A percentile compares a stretch with the other conserved stretches of the same genome.
Conservation (phyloP, 768 basidiomycete species). For the Psilocybe azurescens region DNA sequence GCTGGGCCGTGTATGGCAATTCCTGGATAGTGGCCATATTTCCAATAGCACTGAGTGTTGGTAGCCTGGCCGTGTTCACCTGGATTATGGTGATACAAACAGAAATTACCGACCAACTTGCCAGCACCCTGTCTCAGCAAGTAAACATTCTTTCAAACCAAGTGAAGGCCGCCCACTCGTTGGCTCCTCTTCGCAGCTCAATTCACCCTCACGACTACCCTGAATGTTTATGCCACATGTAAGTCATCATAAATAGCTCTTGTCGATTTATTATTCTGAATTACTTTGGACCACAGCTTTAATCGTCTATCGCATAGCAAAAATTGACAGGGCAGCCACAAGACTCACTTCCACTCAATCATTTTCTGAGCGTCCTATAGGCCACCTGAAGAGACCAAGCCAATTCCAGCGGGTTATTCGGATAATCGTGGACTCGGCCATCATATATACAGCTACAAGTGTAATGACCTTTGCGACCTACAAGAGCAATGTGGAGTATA, state of each 20-base stretch:
- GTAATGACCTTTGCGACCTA: conserved; percentile 11
- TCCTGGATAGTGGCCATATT: conserved; percentile 4
- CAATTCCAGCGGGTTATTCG: too few relatives aligned
- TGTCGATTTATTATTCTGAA: too few relatives aligned
- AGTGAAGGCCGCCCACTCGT: neutral
- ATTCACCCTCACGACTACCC: conserved; percentile 9
- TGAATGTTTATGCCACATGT: conserved; percentile 12
- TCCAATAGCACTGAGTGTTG: conserved; percentile 9
- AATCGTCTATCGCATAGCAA: conserved; percentile 12
- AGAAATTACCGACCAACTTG: neutral
- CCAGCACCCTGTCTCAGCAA: neutral
- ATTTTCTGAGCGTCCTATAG: neutral
- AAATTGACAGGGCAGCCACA: neutral
- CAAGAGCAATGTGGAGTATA: conserved; percentile 13
- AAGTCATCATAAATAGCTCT: neutral
- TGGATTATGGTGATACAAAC: conserved; percentile 10
- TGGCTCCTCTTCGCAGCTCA: conserved; percentile 5
- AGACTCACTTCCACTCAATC: neutral
- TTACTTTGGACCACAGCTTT: neutral
- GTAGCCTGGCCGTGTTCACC: conserved; percentile 6
- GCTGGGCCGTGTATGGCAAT: conserved; percentile 10
- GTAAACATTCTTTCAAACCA: neutral
- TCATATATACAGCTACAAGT: conserved; percentile 11
- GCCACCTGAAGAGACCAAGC: neutral
- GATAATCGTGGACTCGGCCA: conserved; percentile 12